Percentiles rank a stretch among this genome's conserved stretches.
Conservation (phyloP, 2,329 filamentous ascomycete species). For the Didymellaceae sp. region DNA sequence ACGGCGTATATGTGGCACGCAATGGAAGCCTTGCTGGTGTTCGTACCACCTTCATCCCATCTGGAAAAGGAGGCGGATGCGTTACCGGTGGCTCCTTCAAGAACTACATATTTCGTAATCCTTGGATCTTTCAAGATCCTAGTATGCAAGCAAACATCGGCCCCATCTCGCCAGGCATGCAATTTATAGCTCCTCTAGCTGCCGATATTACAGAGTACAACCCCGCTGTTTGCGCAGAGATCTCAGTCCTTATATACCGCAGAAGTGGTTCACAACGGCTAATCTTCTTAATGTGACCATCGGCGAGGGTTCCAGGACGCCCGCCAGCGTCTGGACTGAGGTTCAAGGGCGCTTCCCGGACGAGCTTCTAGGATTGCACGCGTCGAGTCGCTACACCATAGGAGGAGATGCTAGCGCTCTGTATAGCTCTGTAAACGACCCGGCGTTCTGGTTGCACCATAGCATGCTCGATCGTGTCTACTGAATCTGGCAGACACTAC, state of each 20-base stretch:
- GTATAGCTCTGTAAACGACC: conserved; percentile 54
- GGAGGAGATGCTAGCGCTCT: conserved; percentile 55
- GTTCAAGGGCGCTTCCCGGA: conserved; percentile 29
- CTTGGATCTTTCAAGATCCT: conserved; percentile 16
- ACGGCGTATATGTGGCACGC: conserved; percentile 48
- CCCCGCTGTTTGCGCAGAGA: conserved; percentile 49
- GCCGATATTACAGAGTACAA: conserved; percentile 29
- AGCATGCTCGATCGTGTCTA: conserved; percentile 56
- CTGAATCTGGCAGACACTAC: conserved; percentile 58
- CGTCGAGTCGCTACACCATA: conserved; percentile 54
- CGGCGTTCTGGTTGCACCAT: conserved; percentile 57
- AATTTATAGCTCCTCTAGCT: background rate
- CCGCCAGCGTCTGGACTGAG: conserved; percentile 41
- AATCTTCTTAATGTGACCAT: conserved; percentile 33
- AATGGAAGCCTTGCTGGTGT: conserved; percentile 10
- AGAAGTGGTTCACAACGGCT: conserved; percentile 9
- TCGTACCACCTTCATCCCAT: conserved; percentile 48
- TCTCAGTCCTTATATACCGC: conserved; percentile 25
- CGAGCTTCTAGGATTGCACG: conserved; percentile 51
- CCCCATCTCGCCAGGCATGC: background rate
- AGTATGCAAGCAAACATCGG: conserved; percentile 1
- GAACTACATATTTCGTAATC: conserved; percentile 40
- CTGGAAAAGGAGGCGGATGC: conserved; percentile 64
- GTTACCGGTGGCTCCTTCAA: conserved; percentile 60
- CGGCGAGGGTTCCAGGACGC: conserved; percentile 20